Conservation (phyloP, 352 stramenopile species). For the Globisporangium camurandrum region DNA sequence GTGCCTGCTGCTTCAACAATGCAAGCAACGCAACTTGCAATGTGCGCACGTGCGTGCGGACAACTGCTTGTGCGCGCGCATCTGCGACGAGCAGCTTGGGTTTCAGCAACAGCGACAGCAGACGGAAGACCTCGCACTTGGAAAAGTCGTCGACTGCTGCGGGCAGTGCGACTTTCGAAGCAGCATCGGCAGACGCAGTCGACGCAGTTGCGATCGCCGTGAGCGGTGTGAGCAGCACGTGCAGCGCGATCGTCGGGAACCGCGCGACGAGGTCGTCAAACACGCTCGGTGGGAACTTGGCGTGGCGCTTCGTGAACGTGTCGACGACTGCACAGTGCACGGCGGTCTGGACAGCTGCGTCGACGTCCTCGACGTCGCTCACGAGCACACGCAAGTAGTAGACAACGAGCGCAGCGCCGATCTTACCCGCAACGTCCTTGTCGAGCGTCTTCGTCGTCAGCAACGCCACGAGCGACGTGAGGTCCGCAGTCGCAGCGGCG, state of each 20-base stretch:
- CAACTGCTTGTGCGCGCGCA: slow-evolving; percentile 25
- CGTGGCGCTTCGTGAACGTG: slow-evolving; percentile 80
- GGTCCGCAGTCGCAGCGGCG: slow-evolving; percentile 16
- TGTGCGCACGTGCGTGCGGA: slow-evolving; percentile 21
- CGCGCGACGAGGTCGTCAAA: slow-evolving; percentile 65
- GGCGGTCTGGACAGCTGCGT: slow-evolving; percentile 16
- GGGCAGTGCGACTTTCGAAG: slow-evolving; percentile 14
- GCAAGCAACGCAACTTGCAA: slow-evolving; percentile 39
- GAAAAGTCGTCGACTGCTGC: slow-evolving; percentile 64
- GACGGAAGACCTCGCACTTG: slow-evolving; percentile 66
- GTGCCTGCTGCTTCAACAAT: slow-evolving; percentile 24
- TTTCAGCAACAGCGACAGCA: slow-evolving; percentile 59
- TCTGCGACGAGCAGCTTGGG: slow-evolving; percentile 36
- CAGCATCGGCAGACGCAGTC: slow-evolving; percentile 7
- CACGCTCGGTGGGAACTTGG: slow-evolving; percentile 55
- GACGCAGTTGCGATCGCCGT: slow-evolving; percentile 31
- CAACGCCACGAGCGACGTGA: slow-evolving; percentile 31
- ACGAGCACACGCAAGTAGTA: slow-evolving; percentile 54
- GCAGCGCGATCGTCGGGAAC: slow-evolving; percentile 37
- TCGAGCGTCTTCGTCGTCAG: slow-evolving; percentile 44
- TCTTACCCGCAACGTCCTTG: slow-evolving; percentile 54
- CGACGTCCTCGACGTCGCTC: slow-evolving; percentile 3
- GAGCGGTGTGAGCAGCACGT: slow-evolving; percentile 50
- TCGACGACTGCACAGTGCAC: slow-evolving; percentile 30
- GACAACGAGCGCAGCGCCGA: slow-evolving; percentile 47